A percentile compares a stretch with the other conserved stretches of the same genome.
These are phyloP conservation scores for Nyctanthes arbortristis DNA, from an alignment of 257 asterid species.

Conservation along the genomic window DNA sequence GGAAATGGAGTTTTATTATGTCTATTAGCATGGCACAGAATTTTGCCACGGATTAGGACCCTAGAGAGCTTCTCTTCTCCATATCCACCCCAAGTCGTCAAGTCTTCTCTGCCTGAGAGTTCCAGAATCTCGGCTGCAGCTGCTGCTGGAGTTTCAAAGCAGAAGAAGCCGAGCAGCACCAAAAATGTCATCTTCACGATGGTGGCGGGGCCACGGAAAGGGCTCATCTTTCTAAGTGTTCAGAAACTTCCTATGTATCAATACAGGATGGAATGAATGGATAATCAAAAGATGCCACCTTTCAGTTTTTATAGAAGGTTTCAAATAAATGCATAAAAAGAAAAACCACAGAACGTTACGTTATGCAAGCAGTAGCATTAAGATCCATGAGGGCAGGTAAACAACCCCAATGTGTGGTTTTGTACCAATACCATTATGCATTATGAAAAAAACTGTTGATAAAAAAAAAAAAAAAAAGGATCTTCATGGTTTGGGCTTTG, in stretches of 20 bases:
- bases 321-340: background rate
- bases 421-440: background rate
- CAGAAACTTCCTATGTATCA: slow-evolving; percentile 6
- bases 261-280: background rate
- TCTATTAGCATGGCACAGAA: slow-evolving; percentile 46
- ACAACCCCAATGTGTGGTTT: background rate
- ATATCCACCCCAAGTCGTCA: slow-evolving; percentile 45
- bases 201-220: slow-evolving; percentile 14
- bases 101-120: slow-evolving; percentile 24
- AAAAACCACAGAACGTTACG: background rate
- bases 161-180: slow-evolving; percentile 10
- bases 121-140: background rate
- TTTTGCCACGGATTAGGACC: slow-evolving; percentile 54
- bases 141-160: slow-evolving; percentile 8
- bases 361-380: background rate
- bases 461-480: background rate
- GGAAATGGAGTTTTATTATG: slow-evolving; percentile 16
- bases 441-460: background rate
- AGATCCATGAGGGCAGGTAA: background rate
- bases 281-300: background rate
- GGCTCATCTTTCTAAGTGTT: background rate
- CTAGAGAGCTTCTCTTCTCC: slow-evolving; percentile 65
- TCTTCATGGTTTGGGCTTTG: background rate
- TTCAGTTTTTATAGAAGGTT: background rate
- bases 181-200: slow-evolving; percentile 15